phyloP scores from a whole-genome alignment of 768 basidiomycete species.

The Suillus fuscotomentosus region DNA sequence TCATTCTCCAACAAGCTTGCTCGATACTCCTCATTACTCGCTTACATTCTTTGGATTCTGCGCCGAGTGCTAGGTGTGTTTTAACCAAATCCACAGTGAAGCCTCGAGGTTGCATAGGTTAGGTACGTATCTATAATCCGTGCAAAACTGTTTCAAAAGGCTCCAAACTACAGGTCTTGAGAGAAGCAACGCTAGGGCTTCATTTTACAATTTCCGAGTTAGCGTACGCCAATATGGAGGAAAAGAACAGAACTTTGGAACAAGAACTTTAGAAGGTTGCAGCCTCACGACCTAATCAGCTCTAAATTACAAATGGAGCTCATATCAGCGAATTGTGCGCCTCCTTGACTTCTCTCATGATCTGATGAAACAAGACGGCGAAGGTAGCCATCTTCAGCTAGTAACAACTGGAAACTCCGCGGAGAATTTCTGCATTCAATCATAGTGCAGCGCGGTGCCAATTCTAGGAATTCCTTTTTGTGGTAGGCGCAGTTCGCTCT shows the following conservation, averaged over 20 bases:
- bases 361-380: constrained; percentile 51
- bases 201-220: background rate
- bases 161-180: background rate
- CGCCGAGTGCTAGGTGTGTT: background rate
- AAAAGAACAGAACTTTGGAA: background rate
- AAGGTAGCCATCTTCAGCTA: constrained; percentile 55
- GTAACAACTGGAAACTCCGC: constrained; percentile 27
- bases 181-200: background rate
- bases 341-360: constrained; percentile 61
- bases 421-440: constrained; percentile 15
- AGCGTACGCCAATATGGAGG: background rate
- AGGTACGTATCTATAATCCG: background rate
- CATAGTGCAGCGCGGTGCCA: constrained; percentile 33
- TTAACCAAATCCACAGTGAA: background rate
- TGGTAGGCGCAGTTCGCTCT: constrained; percentile 57
- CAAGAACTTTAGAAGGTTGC: background rate
- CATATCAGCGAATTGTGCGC: constrained; percentile 35
- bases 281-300: background rate
- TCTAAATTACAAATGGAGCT: constrained; percentile 14
- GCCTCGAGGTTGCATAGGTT: background rate
- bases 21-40: background rate
- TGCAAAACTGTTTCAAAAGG: background rate
- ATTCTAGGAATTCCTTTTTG: constrained; percentile 61
- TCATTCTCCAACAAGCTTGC: background rate
- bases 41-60: background rate